A percentile compares a stretch with the other conserved stretches of the same genome.
phyloP scores from a whole-genome alignment of 78 protist species.

The Thecamonas trahens region DNA sequence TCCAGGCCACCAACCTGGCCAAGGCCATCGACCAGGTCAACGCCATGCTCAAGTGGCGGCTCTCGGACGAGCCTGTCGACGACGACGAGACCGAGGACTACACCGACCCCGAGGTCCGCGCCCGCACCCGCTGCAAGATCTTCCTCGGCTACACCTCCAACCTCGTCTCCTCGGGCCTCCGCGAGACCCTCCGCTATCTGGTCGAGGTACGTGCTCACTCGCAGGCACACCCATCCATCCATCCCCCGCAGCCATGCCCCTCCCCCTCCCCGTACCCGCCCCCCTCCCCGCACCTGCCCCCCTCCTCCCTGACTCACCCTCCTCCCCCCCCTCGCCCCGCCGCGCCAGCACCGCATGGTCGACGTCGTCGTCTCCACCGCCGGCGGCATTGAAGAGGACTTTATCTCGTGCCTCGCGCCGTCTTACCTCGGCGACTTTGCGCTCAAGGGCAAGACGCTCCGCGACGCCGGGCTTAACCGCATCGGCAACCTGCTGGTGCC shows the following conservation, averaged over 20 bases:
- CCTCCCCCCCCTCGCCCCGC: no score
- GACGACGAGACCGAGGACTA: constrained; percentile 24
- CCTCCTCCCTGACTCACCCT: no score
- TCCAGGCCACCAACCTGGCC: constrained; percentile 87
- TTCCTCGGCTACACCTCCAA: constrained; percentile 97
- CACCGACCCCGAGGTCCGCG: constrained; percentile 15
- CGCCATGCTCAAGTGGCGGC: constrained; percentile 63
- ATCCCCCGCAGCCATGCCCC: neutral
- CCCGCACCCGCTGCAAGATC: constrained; percentile 36
- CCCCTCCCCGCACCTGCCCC: neutral
- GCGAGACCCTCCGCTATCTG: constrained; percentile 87
- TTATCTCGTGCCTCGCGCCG: constrained; percentile 96
- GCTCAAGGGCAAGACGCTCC: constrained; percentile 55
- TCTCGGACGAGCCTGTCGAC: constrained; percentile 29
- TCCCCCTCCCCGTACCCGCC: no score
- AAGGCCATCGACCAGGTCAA: constrained; percentile 82
- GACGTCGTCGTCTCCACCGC: constrained; percentile 93
- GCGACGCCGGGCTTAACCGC: constrained; percentile 81
- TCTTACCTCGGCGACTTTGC: constrained; percentile 89
- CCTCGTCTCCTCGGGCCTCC: constrained; percentile 89
- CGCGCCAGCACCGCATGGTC: no score
- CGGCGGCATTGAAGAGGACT: constrained; percentile 99
- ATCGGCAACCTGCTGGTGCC: constrained; percentile 98
- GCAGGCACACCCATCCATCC: constrained; percentile 19
- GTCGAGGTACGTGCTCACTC: no score